Evolutionary conservation across 257 asterid genomes (phyloP).

Genomic region (Jaltomata sinuosa): DNA sequence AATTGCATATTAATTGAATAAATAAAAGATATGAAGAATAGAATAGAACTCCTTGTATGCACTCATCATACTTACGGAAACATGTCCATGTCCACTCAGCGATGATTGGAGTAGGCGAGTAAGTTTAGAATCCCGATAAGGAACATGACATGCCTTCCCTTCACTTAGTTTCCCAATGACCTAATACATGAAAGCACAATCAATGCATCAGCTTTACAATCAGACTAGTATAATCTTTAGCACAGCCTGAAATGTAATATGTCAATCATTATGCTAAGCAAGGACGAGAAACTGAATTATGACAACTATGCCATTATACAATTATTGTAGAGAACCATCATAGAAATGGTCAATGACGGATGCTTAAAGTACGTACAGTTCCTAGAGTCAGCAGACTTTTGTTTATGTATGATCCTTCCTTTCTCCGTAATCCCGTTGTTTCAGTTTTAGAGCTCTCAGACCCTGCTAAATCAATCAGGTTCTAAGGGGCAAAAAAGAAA

Average conservation of each 20-base stretch:
- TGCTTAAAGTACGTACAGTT: slow-evolving; percentile 16
- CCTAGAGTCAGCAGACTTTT: slow-evolving; percentile 23
- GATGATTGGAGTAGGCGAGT: slow-evolving; percentile 96
- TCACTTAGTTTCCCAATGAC: slow-evolving; percentile 98
- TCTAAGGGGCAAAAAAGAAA: slow-evolving; percentile 35
- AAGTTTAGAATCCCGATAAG: slow-evolving; percentile 95
- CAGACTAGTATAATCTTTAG: not conserved
- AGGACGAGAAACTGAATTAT: not conserved
- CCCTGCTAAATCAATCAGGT: slow-evolving; percentile 75
- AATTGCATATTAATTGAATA: not conserved
- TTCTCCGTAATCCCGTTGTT: slow-evolving; percentile 21
- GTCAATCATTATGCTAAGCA: not conserved
- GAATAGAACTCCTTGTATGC: not conserved
- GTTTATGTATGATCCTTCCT: slow-evolving; percentile 21
- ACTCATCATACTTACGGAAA: slow-evolving; percentile 59
- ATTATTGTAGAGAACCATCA: not conserved
- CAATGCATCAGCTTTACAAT: not conserved
- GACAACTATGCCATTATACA: not conserved
- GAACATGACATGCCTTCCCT: slow-evolving; percentile 96
- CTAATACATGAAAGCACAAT: slow-evolving; percentile 25
- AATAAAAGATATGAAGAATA: not conserved
- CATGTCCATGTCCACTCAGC: slow-evolving; percentile 97
- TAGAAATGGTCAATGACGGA: not conserved
- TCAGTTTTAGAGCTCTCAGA: slow-evolving; percentile 23
- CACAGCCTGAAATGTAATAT: not conserved